Evolutionary conservation across 352 stramenopile genomes (phyloP).

Genomic region (Pythium aquatile): DNA sequence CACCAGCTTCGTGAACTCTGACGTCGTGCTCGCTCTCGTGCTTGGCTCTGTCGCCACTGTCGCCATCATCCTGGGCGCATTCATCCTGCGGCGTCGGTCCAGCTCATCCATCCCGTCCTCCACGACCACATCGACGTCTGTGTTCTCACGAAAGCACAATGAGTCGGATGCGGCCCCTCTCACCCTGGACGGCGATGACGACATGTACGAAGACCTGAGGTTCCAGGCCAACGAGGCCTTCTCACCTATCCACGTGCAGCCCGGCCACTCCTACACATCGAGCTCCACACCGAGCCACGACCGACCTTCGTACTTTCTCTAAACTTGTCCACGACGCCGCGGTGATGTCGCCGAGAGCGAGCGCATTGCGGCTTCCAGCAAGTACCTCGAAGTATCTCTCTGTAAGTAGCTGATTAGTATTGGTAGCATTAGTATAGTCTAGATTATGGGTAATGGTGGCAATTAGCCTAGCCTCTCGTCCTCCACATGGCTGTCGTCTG

Average conservation of each 20-base stretch:
- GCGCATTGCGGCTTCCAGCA: neutral
- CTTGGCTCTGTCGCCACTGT: constrained; percentile 11
- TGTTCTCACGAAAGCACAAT: neutral
- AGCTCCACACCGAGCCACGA: constrained; percentile 15
- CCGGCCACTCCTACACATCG: constrained; percentile 7
- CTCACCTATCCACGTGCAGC: constrained; percentile 23
- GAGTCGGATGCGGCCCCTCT: neutral
- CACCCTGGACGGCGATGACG: constrained; percentile 12
- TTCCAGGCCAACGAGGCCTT: constrained; percentile 10
- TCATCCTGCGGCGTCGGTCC: constrained; percentile 11
- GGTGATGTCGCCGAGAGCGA: too few species aligned
- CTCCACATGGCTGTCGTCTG: neutral
- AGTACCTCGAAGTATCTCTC: neutral
- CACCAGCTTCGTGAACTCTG: neutral
- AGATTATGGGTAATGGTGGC: neutral
- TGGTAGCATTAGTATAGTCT: neutral
- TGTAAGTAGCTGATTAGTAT: neutral
- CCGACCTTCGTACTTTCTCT: constrained; percentile 21
- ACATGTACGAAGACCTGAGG: constrained; percentile 12
- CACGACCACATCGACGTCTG: neutral
- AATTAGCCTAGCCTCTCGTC: neutral
- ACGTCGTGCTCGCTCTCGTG: constrained; percentile 13
- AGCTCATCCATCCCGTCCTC: neutral
- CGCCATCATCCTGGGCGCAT: constrained; percentile 14
- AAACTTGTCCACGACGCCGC: neutral